Percentiles rank a stretch among this genome's conserved stretches.
phyloP scores from a whole-genome alignment of 208 protist species.

The Naegleria gruberi region DNA sequence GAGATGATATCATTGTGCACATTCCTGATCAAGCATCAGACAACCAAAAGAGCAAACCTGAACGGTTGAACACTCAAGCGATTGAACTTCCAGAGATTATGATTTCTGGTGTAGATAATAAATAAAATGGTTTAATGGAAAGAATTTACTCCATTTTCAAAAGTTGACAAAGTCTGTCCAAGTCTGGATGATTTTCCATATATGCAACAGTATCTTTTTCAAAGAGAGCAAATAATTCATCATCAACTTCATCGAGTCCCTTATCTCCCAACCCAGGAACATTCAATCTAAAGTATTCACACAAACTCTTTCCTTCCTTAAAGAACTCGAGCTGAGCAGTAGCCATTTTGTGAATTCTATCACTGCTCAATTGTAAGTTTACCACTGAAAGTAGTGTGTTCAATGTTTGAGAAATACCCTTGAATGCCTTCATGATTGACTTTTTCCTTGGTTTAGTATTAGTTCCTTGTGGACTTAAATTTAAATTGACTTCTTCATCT shows the following conservation, averaged over 20 bases:
- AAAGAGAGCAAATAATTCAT: neutral
- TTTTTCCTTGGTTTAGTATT: neutral
- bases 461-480: neutral
- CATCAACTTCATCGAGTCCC: neutral
- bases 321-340: neutral
- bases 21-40: no score
- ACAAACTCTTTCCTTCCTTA: neutral
- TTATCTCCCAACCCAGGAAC: neutral
- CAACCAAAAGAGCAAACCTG: no score
- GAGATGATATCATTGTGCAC: no score
- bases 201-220: neutral
- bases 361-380: neutral
- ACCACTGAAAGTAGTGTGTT: neutral
- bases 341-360: neutral
- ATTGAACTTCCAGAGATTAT: no score
- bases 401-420: neutral
- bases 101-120: no score
- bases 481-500: neutral
- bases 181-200: neutral
- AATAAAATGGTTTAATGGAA: no score
- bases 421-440: neutral
- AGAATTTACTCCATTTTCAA: neutral
- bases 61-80: no score
- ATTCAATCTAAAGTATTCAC: conserved; percentile 1
- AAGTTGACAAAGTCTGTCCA: neutral